Percentiles rank a stretch among this genome's conserved stretches.
phyloP scores from a whole-genome alignment of 2,329 filamentous ascomycete genomes.

The Lachnellula willkommii region DNA sequence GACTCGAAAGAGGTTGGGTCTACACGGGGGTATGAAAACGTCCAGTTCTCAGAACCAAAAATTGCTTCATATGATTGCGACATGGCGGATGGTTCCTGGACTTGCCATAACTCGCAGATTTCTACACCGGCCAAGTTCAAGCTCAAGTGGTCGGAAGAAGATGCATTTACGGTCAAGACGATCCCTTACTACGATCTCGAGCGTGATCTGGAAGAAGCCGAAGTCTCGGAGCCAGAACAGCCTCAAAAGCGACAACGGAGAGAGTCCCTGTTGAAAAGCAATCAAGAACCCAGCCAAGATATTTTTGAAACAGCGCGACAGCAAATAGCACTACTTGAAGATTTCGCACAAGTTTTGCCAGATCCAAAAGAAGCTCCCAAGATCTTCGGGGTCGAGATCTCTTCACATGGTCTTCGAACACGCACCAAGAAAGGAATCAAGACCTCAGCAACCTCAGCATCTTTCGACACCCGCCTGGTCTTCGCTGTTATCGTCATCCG shows the following conservation, averaged over 20 bases:
- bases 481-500: slow-evolving; percentile 54
- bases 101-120: not conserved
- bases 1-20: not conserved
- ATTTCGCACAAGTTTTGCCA: slow-evolving; percentile 24
- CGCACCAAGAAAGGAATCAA: slow-evolving; percentile 24
- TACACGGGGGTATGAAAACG: not conserved
- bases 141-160: slow-evolving; percentile 28
- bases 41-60: slow-evolving; percentile 4
- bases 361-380: slow-evolving; percentile 13
- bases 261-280: not conserved
- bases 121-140: slow-evolving; percentile 1
- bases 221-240: slow-evolving; percentile 1
- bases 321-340: slow-evolving; percentile 18
- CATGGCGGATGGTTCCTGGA: slow-evolving; percentile 16
- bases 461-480: slow-evolving; percentile 45
- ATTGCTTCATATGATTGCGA: not conserved
- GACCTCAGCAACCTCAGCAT: slow-evolving; percentile 32
- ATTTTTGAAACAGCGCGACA: slow-evolving; percentile 18
- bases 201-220: slow-evolving; percentile 24
- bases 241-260: not conserved
- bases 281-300: not conserved
- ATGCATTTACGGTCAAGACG: slow-evolving; percentile 38
- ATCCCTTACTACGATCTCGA: slow-evolving; percentile 40
- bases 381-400: slow-evolving; percentile 20
- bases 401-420: slow-evolving; percentile 5